A percentile compares a stretch with the other conserved stretches of the same genome.
Conservation (phyloP, 805 yeast genomes). For the Wickerhamomyces silvicola region DNA sequence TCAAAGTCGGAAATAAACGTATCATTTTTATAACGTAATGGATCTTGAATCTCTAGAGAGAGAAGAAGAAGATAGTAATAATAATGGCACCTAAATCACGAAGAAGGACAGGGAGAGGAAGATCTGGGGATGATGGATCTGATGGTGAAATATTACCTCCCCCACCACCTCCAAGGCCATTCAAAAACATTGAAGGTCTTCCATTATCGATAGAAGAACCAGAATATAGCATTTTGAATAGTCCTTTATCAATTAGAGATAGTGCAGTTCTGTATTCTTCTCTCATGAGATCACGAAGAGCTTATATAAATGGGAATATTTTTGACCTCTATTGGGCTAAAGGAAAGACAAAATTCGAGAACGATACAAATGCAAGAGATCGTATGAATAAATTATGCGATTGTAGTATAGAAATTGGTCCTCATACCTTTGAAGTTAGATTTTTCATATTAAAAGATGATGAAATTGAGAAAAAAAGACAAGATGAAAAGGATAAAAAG, state of each 20-base stretch:
- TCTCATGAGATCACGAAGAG: constrained; percentile 62
- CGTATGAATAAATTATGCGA: constrained; percentile 87
- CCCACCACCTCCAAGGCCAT: constrained; percentile 41
- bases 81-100: constrained; percentile 19
- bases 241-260: constrained; percentile 66
- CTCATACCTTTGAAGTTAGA: constrained; percentile 72
- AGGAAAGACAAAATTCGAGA: constrained; percentile 37
- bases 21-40: too few relatives aligned
- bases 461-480: constrained; percentile 45
- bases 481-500: constrained; percentile 33
- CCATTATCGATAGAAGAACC: constrained; percentile 67
- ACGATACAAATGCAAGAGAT: constrained; percentile 61
- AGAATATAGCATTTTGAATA: constrained; percentile 52
- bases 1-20: too few relatives aligned
- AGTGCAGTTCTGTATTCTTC: constrained; percentile 69
- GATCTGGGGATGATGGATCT: constrained; percentile 14
- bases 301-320: constrained; percentile 60
- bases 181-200: constrained; percentile 54
- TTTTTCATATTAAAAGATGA: constrained; percentile 85
- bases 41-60: too few relatives aligned
- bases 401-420: constrained; percentile 66
- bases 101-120: constrained; percentile 12
- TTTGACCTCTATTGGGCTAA: constrained; percentile 79
- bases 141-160: constrained; percentile 22
- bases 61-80: neutral